Base-by-base conservation (phyloP, 2,329 filamentous ascomycete species). In the Microdochium bolleyi region DNA sequence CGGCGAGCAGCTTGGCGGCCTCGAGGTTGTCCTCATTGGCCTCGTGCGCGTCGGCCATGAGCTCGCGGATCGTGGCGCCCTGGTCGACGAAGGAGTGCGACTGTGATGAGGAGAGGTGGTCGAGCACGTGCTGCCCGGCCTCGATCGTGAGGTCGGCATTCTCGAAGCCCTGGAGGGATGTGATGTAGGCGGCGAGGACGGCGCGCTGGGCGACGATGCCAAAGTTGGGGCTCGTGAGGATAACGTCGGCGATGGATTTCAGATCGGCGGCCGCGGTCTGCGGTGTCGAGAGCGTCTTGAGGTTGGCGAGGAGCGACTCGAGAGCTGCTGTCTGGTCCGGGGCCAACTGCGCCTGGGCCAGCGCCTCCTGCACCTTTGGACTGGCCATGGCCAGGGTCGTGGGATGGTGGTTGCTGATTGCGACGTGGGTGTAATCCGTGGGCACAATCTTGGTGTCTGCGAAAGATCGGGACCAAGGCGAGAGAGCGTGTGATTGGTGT, bases 11-110 rank as follows among this genome's bases (percentile, higher is more conserved):
- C 64, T 85, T 84, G 25, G 94, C 94, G 0, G 92, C 91, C 27
- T 81, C 80, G 22, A 79, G 73, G 68, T 87, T 95, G 67, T 96
- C 89, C 49, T 96, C 89, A 58, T 88, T 83, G 53, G 73, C 73
- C 70, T 97, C 91, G 72, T 94, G 87, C 13, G 90, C 89, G 54
- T 88, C 83, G 21, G 92, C 92, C 19, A 96, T 78, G 52, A 91
- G 81, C 64, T 92, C 84, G 58, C 91, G 88, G 52, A 96, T 77
- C 48, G 82, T 76, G 5, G 87, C 88, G 61, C 88, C 84, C 68
- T 95, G 90, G 67, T 97, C 92, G 69, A 94, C 84, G 63, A 90
- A 94, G 2, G 86, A 88, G 30, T 66, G 87, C 70, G 70, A 85
- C 25, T 66, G 82, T 73, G 67, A 87, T 70, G 66, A 78, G 67